Conservation (phyloP, 257 asterid genomes). For the Fraxinus cuspidata region DNA sequence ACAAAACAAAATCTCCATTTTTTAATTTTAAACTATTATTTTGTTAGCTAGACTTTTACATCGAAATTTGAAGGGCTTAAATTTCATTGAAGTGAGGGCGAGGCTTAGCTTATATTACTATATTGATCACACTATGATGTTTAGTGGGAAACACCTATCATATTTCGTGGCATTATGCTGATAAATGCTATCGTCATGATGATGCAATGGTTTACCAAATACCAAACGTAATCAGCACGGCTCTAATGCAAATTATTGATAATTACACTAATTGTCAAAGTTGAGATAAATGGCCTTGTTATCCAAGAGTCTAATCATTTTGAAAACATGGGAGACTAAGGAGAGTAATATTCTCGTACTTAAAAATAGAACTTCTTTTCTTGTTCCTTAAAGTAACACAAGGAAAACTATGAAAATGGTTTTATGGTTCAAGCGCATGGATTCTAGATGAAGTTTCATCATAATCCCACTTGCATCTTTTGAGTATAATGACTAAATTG, state of each 20-base stretch:
- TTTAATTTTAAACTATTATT: too few relatives aligned
- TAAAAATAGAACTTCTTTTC: neutral
- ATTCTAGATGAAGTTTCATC: neutral
- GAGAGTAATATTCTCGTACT: neutral
- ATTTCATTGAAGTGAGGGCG: too few relatives aligned
- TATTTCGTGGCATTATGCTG: neutral
- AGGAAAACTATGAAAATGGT: neutral
- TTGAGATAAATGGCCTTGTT: slow-evolving; percentile 9
- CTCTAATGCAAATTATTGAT: neutral
- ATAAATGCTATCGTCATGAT: slow-evolving; percentile 21
- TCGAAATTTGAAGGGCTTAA: too few relatives aligned
- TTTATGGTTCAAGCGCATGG: neutral
- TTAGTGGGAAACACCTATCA: neutral
- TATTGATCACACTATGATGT: too few relatives aligned
- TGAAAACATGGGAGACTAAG: neutral
- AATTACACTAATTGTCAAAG: neutral
- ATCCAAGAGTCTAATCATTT: neutral
- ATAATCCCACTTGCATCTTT: neutral
- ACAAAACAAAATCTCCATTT: too few relatives aligned
- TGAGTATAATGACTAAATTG: too few relatives aligned
- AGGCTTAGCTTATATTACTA: too few relatives aligned
- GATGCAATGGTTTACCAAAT: slow-evolving; percentile 1
- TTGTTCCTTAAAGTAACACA: neutral
- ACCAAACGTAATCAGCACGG: neutral
- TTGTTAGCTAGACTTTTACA: too few relatives aligned